A percentile compares a stretch with the other conserved stretches of the same genome.
These are phyloP conservation scores for Exophiala viscosa DNA, from an alignment of 2,329 filamentous ascomycete genomes.

Conservation along the genomic window DNA sequence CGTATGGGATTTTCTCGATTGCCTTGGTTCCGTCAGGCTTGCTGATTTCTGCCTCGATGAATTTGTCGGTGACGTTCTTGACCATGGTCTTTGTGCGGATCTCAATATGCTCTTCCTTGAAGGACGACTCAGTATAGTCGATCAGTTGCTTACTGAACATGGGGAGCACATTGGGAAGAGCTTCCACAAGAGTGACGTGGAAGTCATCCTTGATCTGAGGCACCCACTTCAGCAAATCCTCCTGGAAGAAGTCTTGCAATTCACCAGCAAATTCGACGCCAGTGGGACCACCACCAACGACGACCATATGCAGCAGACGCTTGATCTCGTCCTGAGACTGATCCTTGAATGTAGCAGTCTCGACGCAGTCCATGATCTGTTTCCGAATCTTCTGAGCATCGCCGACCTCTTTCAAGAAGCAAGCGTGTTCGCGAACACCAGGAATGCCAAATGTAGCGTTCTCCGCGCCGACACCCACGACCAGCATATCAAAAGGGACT, in stretches of 20 bases:
- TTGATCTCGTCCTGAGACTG: conserved; percentile 83
- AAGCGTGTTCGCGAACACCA: conserved; percentile 89
- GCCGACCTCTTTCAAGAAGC: conserved; percentile 96
- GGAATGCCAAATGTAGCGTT: conserved; percentile 98
- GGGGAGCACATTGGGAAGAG: conserved; percentile 90
- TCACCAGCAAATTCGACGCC: conserved; percentile 98
- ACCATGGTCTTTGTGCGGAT: conserved; percentile 99
- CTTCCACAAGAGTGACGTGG: conserved; percentile 95
- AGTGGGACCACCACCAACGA: conserved; percentile 86
- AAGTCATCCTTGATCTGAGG: conserved; percentile 93
- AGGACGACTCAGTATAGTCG: conserved; percentile 98
- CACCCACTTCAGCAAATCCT: conserved; percentile 96
- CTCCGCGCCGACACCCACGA: conserved; percentile 94
- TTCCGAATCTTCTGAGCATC: conserved; percentile 96
- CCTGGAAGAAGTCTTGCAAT: conserved; percentile 97
- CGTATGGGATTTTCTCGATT: conserved; percentile 79
- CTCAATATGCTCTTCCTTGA: conserved; percentile 97
- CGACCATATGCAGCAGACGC: conserved; percentile 96
- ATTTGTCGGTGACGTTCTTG: conserved; percentile 90
- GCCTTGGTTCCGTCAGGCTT: conserved; percentile 81
- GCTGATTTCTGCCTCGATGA: conserved; percentile 82
- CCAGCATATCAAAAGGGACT: conserved; percentile 96
- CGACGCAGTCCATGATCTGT: conserved; percentile 99
- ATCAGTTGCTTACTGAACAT: conserved; percentile 99
- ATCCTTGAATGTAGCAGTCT: conserved; percentile 97